A percentile compares a stretch with the other conserved stretches of the same genome.
These are phyloP conservation scores for Parathielavia appendiculata DNA, from an alignment of 495 filamentous ascomycete species.

Conservation along the genomic window DNA sequence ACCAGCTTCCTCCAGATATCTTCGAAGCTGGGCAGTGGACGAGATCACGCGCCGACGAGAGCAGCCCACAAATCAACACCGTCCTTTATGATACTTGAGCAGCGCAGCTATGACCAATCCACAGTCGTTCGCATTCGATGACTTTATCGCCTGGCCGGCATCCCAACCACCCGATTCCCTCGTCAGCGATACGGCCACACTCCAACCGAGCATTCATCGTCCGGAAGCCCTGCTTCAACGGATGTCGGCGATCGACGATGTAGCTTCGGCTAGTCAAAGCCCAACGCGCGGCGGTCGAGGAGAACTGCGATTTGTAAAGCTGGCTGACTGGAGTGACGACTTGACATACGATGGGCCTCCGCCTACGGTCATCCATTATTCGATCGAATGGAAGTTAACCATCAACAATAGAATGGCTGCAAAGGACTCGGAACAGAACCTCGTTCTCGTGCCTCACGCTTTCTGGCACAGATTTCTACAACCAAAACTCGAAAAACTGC, in stretches of 20 bases:
- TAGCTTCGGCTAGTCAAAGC: not conserved
- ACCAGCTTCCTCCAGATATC: too few relatives aligned
- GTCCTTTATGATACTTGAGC: too few relatives aligned
- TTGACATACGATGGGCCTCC: not conserved
- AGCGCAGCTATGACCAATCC: constrained; percentile 2
- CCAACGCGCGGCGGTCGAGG: not conserved
- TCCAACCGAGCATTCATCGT: not conserved
- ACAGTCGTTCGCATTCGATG: not conserved
- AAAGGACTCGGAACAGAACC: not conserved
- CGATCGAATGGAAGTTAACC: constrained; percentile 2
- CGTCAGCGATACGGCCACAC: not conserved
- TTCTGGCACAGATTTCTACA: not conserved
- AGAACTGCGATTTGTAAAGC: not conserved
- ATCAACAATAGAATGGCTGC: not conserved
- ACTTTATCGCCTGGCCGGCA: not conserved
- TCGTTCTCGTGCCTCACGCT: not conserved
- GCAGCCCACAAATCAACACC: too few relatives aligned
- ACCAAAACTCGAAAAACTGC: not conserved
- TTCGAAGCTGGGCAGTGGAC: too few relatives aligned
- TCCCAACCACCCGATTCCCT: not conserved
- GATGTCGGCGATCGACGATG: not conserved
- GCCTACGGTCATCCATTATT: not conserved
- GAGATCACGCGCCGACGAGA: too few relatives aligned
- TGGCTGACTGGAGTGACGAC: not conserved
- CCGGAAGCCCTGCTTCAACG: not conserved